These are phyloP conservation scores for Boletus coccyginus DNA, from an alignment of 768 basidiomycete species.

Conservation along the genomic window DNA sequence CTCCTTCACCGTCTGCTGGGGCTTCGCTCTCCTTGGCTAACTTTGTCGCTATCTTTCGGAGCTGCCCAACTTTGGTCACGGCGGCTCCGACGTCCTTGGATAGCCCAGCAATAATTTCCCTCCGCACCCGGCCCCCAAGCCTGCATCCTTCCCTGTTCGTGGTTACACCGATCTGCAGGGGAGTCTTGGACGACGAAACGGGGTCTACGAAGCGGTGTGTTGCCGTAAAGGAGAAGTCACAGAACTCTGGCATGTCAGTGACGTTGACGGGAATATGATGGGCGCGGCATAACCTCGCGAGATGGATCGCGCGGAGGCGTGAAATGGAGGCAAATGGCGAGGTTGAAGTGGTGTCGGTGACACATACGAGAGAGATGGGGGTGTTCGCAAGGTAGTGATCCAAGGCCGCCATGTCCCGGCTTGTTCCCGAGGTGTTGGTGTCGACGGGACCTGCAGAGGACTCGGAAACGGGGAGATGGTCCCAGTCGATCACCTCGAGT, in stretches of 20 bases:
- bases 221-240: constrained; percentile 87
- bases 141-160: constrained; percentile 93
- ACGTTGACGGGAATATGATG: constrained; percentile 77
- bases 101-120: constrained; percentile 78
- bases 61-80: constrained; percentile 65
- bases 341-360: constrained; percentile 73
- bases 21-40: constrained; percentile 5
- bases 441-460: constrained; percentile 18
- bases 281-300: constrained; percentile 53
- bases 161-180: constrained; percentile 78
- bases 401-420: constrained; percentile 44
- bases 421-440: constrained; percentile 6
- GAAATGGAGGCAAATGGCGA: constrained; percentile 35
- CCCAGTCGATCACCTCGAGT: constrained; percentile 57
- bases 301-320: constrained; percentile 50
- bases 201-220: constrained; percentile 75
- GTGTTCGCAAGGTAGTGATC: constrained; percentile 42
- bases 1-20: constrained; percentile 39
- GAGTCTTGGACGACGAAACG: constrained; percentile 40
- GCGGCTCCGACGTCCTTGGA: constrained; percentile 73
- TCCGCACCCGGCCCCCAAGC: constrained; percentile 70
- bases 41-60: constrained; percentile 56
- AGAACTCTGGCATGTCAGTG: constrained; percentile 82
- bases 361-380: constrained; percentile 56
- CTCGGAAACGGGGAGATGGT: constrained; percentile 36